Percentiles rank a stretch among this genome's conserved stretches.
These are phyloP conservation scores for Monosporascus cannonballus DNA, from an alignment of 2,329 filamentous ascomycete species.

Conservation along the genomic window DNA sequence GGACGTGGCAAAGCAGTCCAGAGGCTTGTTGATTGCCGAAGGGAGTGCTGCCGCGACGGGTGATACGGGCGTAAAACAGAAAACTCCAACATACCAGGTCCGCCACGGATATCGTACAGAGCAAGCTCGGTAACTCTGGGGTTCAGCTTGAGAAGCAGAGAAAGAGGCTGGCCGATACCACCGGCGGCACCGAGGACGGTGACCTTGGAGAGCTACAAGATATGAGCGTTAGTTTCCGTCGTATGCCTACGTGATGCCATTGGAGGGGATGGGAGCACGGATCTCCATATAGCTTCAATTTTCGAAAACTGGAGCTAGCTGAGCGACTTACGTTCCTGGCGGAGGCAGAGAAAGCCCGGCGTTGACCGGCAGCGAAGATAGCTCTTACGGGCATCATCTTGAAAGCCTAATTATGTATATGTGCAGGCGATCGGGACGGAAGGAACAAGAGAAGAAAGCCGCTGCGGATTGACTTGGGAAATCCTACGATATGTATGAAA, in stretches of 20 bases:
- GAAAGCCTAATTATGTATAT: background rate
- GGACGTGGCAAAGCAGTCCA: slow-evolving; percentile 9
- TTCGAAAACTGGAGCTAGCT: slow-evolving; percentile 1
- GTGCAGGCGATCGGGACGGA: no score
- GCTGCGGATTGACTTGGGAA: no score
- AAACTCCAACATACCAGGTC: slow-evolving; percentile 62
- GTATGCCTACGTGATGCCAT: background rate
- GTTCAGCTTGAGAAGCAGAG: slow-evolving; percentile 98
- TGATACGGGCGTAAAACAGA: background rate
- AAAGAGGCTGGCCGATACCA: slow-evolving; percentile 97
- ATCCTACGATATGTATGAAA: no score
- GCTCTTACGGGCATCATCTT: slow-evolving; percentile 26
- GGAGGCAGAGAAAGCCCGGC: slow-evolving; percentile 75
- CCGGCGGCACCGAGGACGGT: slow-evolving; percentile 93
- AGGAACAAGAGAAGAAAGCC: no score
- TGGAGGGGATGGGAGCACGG: slow-evolving; percentile 1
- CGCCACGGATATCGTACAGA: slow-evolving; percentile 95
- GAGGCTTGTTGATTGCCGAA: slow-evolving; percentile 12
- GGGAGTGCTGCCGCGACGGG: background rate
- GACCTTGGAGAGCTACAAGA: slow-evolving; percentile 82
- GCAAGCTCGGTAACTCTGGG: slow-evolving; percentile 87
- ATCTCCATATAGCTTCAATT: background rate
- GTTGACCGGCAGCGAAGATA: slow-evolving; percentile 47
- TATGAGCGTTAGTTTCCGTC: slow-evolving; percentile 3
- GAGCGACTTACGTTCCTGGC: slow-evolving; percentile 61